phyloP scores from a whole-genome alignment of 495 filamentous ascomycete species.

The Aspergillus bertholletiae region DNA sequence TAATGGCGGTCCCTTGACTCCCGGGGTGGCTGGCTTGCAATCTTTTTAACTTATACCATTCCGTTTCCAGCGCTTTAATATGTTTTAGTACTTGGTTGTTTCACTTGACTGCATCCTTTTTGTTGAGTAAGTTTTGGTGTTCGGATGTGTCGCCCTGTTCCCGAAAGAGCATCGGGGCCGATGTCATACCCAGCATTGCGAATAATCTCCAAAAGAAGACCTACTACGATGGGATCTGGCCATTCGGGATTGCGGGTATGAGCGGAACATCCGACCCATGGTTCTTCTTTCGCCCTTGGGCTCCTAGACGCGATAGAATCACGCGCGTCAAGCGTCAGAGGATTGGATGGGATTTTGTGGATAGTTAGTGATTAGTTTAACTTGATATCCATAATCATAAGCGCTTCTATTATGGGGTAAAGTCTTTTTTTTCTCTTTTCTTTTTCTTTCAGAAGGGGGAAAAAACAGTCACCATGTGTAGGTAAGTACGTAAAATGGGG shows the following conservation, averaged over 20 bases:
- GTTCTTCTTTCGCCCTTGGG: background rate
- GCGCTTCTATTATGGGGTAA: background rate
- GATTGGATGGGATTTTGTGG: background rate
- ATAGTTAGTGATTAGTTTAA: background rate
- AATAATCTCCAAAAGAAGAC: background rate
- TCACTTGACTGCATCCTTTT: background rate
- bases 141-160: background rate
- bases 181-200: background rate
- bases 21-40: background rate
- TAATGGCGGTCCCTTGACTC: constrained; percentile 2
- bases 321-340: background rate
- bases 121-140: background rate
- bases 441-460: too few species aligned
- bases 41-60: constrained; percentile 4
- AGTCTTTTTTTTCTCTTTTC: too few species aligned
- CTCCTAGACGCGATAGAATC: background rate
- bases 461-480: too few species aligned
- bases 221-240: background rate
- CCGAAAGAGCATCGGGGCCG: background rate
- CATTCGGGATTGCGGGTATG: background rate
- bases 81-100: background rate
- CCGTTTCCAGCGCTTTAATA: background rate
- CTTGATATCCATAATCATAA: background rate
- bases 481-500: too few species aligned
- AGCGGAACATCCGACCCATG: background rate